Evolutionary conservation across 73 alveolate genomes (phyloP), one percentile per base, ranked within the genome.

Genomic region (Durusdinium trenchii): DNA sequence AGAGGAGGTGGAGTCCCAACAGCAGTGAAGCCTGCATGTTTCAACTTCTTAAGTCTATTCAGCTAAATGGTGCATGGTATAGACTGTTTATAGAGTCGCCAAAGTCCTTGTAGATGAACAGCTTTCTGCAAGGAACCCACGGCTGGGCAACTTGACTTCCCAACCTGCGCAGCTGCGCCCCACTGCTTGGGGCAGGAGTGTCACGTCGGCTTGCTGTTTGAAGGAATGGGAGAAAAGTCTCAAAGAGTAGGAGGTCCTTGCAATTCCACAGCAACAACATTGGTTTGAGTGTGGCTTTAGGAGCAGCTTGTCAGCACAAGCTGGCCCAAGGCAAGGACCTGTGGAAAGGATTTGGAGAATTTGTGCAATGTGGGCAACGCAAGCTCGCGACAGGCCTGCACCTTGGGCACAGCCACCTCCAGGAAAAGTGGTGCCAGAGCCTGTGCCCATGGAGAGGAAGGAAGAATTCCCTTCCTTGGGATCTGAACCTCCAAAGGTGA

Each of bases 401-500:
- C 97, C 97, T 10, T 91, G 97, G 97, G 97, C 97, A 3, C 86
- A 91, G 64, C 97, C 97, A 10, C 89, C 97, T n/a, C 97, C 97
- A 20, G 97, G 97, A 35, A 91, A 75, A 35, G 97, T 76, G 52
- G 83, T 75, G 87, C 97, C 83, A 7, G 97, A 91, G 87, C 97
- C 97, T 23, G 86, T 91, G 87, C 97, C 97, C 32, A 16, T 69
- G 97, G 97, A 67, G 87, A 43, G 84, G 57, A 42, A 91, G 97
- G 97, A 91, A n/a, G 97, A 91, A 35, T 91, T 91, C 48, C 97
- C 97, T 32, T 35, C 97, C 16, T 36, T 91, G 97, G 97, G 97
- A 9, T 67, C 97, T 3, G 97, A 91, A 75, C 97, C 97, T 26
- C 26, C n/a, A 35, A 50, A 83, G 75, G 93, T 16, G 61, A 47